Conservation (phyloP, 2,329 filamentous ascomycete species). For the Periconia digitata region DNA sequence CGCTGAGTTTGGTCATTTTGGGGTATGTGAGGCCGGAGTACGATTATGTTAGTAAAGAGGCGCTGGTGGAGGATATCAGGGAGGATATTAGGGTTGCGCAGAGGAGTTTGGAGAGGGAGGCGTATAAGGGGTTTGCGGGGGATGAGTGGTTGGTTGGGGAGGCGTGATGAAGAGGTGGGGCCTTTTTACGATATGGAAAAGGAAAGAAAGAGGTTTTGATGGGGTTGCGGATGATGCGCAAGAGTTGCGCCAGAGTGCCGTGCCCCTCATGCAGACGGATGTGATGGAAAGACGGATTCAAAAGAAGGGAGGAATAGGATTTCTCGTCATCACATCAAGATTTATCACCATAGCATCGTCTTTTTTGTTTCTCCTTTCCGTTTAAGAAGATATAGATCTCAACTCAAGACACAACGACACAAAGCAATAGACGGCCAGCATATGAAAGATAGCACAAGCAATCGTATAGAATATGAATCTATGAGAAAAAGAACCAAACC, state of each 20-base stretch:
- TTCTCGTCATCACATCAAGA: too few relatives aligned
- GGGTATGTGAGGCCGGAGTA: slow-evolving; percentile 88
- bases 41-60: slow-evolving; percentile 83
- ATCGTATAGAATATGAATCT: too few relatives aligned
- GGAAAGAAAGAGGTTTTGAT: slow-evolving; percentile 15
- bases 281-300: slow-evolving; percentile 16
- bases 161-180: slow-evolving; percentile 8
- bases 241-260: slow-evolving; percentile 6
- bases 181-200: too few relatives aligned
- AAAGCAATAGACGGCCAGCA: too few relatives aligned
- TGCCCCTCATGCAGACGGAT: slow-evolving; percentile 16
- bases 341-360: too few relatives aligned
- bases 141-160: slow-evolving; percentile 44
- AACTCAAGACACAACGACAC: too few relatives aligned
- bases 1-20: slow-evolving; percentile 76
- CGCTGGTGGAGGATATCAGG: slow-evolving; percentile 83
- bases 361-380: too few relatives aligned
- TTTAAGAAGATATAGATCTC: too few relatives aligned
- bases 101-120: slow-evolving; percentile 67
- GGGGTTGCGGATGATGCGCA: slow-evolving; percentile 1
- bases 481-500: too few relatives aligned
- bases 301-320: too few relatives aligned
- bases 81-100: slow-evolving; percentile 83
- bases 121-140: slow-evolving; percentile 58
- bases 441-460: too few relatives aligned